A percentile compares a stretch with the other conserved stretches of the same genome.
Conservation (phyloP, 129 eudicot species). For the Flaveria linearis region DNA sequence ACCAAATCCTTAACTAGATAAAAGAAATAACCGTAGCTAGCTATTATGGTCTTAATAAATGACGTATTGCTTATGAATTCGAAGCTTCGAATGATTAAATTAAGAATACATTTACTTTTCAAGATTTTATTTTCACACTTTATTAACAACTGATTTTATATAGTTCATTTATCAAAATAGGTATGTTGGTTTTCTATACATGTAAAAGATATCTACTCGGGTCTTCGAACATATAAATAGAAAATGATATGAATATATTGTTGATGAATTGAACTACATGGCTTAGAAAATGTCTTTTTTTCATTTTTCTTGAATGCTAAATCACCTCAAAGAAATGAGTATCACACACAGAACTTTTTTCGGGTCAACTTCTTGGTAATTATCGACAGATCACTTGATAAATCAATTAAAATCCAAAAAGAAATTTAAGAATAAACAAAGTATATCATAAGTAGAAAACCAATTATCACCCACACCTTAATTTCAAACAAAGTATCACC, state of each 20-base stretch:
- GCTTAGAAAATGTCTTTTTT: background rate
- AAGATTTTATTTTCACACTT: background rate
- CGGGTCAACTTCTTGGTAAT: too few species aligned
- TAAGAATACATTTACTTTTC: background rate
- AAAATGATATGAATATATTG: background rate
- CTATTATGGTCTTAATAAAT: background rate
- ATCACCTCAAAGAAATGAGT: too few species aligned
- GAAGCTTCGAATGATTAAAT: background rate
- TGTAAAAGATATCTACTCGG: background rate
- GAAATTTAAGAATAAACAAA: too few species aligned
- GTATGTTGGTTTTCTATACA: background rate
- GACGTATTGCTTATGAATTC: background rate
- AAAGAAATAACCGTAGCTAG: background rate
- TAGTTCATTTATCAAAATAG: background rate
- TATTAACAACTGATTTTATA: background rate
- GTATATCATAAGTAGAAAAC: too few species aligned
- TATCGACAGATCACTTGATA: too few species aligned
- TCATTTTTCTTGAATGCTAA: background rate
- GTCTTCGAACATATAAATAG: background rate
- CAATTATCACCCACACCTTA: too few species aligned
- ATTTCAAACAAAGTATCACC: too few species aligned
- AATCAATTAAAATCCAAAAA: too few species aligned
- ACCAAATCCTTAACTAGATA: background rate
- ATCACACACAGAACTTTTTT: too few species aligned
- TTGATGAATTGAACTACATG: background rate